Percentiles rank a stretch among this genome's conserved stretches.
Conservation (phyloP, 306 rosid genomes). For the Prunus mume region DNA sequence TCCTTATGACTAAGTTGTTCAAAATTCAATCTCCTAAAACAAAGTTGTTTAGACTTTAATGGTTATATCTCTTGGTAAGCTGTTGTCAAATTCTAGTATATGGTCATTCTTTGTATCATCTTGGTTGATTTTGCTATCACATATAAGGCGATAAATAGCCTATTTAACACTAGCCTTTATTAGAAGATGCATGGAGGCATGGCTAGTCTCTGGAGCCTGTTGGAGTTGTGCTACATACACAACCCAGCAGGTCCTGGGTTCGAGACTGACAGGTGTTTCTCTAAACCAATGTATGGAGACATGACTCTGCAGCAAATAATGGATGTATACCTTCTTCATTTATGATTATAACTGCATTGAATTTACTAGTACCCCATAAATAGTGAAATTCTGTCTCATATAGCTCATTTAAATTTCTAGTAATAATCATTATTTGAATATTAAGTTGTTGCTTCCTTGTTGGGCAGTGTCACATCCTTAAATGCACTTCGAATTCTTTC, state of each 20-base stretch:
- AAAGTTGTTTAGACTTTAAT: not conserved
- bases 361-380: not conserved
- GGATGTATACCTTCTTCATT: not conserved
- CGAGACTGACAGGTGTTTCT: too few species aligned
- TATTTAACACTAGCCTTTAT: not conserved
- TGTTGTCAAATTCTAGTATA: not conserved
- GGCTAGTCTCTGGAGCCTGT: too few species aligned
- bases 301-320: not conserved
- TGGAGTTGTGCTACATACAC: too few species aligned
- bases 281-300: not conserved
- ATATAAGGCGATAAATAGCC: not conserved
- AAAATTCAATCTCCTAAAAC: too few species aligned
- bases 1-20: too few species aligned
- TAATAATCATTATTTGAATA: not conserved
- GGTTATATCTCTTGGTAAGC: conserved; percentile 16
- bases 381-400: not conserved
- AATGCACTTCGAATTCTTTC: conserved; percentile 15
- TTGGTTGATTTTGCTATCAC: not conserved
- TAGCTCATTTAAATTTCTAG: not conserved
- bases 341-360: not conserved
- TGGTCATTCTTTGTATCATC: not conserved
- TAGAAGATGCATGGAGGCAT: not conserved
- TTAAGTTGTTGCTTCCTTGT: not conserved
- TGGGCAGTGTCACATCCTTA: conserved; percentile 1
- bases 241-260: too few species aligned